phyloP scores from a whole-genome alignment of 441 rosid species.

The Adansonia grandidieri region DNA sequence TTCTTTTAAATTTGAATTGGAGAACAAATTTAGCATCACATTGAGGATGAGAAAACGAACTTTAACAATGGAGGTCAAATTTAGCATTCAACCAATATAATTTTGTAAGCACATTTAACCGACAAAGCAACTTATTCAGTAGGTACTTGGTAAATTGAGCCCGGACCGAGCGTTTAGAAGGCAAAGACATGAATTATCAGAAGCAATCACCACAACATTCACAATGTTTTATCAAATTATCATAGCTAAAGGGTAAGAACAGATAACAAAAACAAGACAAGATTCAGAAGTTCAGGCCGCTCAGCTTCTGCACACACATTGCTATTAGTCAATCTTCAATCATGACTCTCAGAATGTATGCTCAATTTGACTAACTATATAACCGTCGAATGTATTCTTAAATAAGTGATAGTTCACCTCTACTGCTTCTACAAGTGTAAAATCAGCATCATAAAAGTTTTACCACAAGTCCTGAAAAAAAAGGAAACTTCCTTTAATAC shows the following conservation, averaged over 20 bases:
- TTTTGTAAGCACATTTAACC: conserved; percentile 17
- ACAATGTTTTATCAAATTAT: neutral
- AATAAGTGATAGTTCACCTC: neutral
- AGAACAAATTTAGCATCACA: conserved; percentile 25
- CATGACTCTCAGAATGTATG: neutral
- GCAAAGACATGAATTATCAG: conserved; percentile 29
- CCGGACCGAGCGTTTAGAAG: neutral
- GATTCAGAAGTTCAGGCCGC: neutral
- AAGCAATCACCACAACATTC: neutral
- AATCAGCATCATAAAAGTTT: neutral
- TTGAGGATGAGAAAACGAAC: neutral
- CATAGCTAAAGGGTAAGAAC: neutral
- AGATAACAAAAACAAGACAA: conserved; percentile 21
- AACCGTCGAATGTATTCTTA: neutral
- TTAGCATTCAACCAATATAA: neutral
- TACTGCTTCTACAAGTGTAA: neutral
- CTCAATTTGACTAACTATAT: conserved; percentile 18
- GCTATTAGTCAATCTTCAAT: conserved; percentile 4
- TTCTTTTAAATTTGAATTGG: conserved; percentile 8
- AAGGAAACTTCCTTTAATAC: conserved; percentile 6
- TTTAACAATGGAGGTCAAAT: conserved; percentile 11
- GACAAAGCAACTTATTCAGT: conserved; percentile 19
- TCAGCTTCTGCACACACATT: neutral
- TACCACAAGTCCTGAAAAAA: neutral
- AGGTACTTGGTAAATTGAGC: neutral